Evolutionary conservation across 495 filamentous ascomycete genomes (phyloP).

Genomic region (Trichocladium uniseriatum): DNA sequence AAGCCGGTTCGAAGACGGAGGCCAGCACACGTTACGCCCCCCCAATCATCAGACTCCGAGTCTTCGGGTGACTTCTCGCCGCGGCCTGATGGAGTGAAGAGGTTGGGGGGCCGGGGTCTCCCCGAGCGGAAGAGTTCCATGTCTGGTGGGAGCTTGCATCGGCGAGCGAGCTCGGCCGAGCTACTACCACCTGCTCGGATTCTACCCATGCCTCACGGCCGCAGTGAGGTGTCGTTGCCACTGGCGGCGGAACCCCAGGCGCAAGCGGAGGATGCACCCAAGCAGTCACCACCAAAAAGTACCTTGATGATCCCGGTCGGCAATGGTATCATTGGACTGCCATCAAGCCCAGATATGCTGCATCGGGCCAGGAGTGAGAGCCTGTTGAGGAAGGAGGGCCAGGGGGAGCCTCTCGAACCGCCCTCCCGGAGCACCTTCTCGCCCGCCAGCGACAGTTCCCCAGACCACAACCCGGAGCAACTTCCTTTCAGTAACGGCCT

Average conservation of each 20-base stretch:
- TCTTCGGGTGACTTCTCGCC: not conserved
- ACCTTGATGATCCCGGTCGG: not conserved
- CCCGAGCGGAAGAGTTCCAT: not conserved
- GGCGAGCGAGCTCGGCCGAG: slow-evolving; percentile 9
- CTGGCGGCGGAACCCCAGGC: not conserved
- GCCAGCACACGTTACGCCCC: not conserved
- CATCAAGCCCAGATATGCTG: slow-evolving; percentile 18
- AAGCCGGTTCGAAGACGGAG: not conserved
- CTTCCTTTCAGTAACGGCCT: slow-evolving; percentile 1
- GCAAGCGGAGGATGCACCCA: not conserved
- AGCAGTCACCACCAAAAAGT: not conserved
- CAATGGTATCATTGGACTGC: slow-evolving; percentile 8
- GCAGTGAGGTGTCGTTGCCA: slow-evolving; percentile 2
- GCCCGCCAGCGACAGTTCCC: slow-evolving; percentile 8
- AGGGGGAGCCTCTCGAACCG: not conserved
- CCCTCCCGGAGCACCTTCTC: not conserved
- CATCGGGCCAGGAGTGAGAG: slow-evolving; percentile 11
- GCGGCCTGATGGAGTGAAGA: not conserved
- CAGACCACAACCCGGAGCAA: slow-evolving; percentile 10
- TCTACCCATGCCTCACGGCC: not conserved
- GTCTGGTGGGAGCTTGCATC: not conserved
- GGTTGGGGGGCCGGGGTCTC: not conserved
- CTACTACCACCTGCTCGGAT: not conserved
- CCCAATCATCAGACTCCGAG: slow-evolving; percentile 2
- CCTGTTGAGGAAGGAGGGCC: not conserved